Base-by-base conservation (phyloP, 176 grass and related monocot genomes). In the Oryza glaberrima region DNA sequence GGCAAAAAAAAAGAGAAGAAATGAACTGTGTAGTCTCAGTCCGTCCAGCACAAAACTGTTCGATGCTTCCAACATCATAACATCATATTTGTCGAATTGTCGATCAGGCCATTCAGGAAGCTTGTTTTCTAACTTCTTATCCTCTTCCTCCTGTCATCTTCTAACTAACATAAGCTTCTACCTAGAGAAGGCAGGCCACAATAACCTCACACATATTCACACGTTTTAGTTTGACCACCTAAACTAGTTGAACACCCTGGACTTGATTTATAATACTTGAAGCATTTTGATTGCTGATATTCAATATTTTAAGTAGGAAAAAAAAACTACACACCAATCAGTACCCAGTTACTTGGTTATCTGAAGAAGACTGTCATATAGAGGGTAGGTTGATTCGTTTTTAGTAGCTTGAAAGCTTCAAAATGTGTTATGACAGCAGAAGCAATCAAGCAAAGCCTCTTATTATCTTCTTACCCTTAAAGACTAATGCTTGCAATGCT, bases 381-480 rank as follows among this genome's bases (percentile, higher is more conserved):
- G 40, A 64, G 70, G 49, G 19, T 63, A 63, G 58, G 41, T 16
- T 36, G 41, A 34, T 75, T 48, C 56, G 0, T 51, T 74, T 73
- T 86, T 49, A 79, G 61, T 78, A 48, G 19, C 74, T 45, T 86
- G 74, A 85, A 82, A 82, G 73, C 35, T 13, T 40, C 7, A 69
- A 49, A 76, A 11, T 51, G 25, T 45, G 66, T 45, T 65, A 67
- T 36, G 36, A 77, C 72, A 72, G 66, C 44, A 86, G 78, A 86
- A 82, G 83, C 40, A 8, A 41, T 41, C 40, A 41, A 41, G 40
- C 79, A 90, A 90, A 83, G 74, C 67, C 60, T 82, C 48, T 26
- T 44, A 44, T 58, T n/a, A 58, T 58, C 73, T 67, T 60, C 88
- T 86, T 90, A 48, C 45, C 79, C 73, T 86, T 25, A 48, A 86